Evolutionary conservation across 2,329 filamentous ascomycete species (phyloP).

Genomic region (Sporothrix luriei): DNA sequence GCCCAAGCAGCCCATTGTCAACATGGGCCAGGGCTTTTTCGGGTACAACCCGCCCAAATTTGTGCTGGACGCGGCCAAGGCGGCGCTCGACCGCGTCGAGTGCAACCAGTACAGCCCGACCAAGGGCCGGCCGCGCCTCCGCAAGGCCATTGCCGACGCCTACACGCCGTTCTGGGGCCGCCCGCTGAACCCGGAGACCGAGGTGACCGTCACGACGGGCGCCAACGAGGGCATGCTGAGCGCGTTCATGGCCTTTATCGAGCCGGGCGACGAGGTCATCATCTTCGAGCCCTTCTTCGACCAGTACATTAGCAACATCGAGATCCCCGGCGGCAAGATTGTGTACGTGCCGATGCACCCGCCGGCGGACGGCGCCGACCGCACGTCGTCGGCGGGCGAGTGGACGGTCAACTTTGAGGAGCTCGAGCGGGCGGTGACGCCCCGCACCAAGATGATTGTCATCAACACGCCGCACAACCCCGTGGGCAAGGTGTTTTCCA

Average conservation of each 20-base stretch:
- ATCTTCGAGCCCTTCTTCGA: slow-evolving; percentile 99
- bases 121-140: slow-evolving; percentile 85
- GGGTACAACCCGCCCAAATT: slow-evolving; percentile 94
- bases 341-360: slow-evolving; percentile 95
- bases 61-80: slow-evolving; percentile 87
- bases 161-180: slow-evolving; percentile 89
- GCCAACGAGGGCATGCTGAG: slow-evolving; percentile 93
- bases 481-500: slow-evolving; percentile 91
- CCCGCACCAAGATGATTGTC: slow-evolving; percentile 94
- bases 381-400: slow-evolving; percentile 81
- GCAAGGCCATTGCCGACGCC: slow-evolving; percentile 88
- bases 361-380: slow-evolving; percentile 73
- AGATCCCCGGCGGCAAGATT: slow-evolving; percentile 95
- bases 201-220: slow-evolving; percentile 91
- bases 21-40: slow-evolving; percentile 68
- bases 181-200: slow-evolving; percentile 80
- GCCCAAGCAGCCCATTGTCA: slow-evolving; percentile 56
- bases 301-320: slow-evolving; percentile 98
- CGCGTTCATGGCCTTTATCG: slow-evolving; percentile 97
- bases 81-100: slow-evolving; percentile 84
- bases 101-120: slow-evolving; percentile 99
- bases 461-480: slow-evolving; percentile 88
- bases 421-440: slow-evolving; percentile 77
- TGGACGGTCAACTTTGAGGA: slow-evolving; percentile 87
- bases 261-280: slow-evolving; percentile 93